Evolutionary conservation across 495 filamentous ascomycete genomes (phyloP).

Genomic region (Podospora tetraspora): DNA sequence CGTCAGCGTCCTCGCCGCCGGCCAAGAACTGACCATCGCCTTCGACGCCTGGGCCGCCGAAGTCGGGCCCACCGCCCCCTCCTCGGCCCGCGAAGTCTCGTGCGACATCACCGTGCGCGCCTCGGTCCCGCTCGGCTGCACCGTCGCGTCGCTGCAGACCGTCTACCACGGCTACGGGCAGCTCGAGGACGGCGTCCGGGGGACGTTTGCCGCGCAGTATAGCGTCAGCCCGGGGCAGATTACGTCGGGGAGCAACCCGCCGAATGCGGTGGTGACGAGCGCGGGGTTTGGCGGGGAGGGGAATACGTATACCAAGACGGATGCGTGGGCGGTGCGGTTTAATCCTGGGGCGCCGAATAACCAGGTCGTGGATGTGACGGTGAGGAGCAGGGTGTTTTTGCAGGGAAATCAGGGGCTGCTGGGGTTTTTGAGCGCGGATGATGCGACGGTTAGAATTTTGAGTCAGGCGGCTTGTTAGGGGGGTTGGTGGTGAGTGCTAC

Average conservation of each 20-base stretch:
- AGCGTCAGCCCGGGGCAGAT: slow-evolving; percentile 6
- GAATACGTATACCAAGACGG: slow-evolving; percentile 2
- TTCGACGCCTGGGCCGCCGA: neutral
- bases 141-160: neutral
- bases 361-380: neutral
- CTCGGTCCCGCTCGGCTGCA: slow-evolving; percentile 7
- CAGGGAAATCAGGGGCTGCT: neutral
- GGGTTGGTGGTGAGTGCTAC: neutral
- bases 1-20: neutral
- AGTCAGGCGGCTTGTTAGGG: neutral
- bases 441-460: neutral
- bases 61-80: neutral
- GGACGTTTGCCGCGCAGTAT: slow-evolving; percentile 11
- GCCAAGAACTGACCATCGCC: neutral
- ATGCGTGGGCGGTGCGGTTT: neutral
- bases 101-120: slow-evolving; percentile 7
- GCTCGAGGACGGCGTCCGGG: neutral
- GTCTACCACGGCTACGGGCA: neutral
- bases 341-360: neutral
- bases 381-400: neutral
- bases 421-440: neutral
- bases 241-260: neutral
- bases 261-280: neutral
- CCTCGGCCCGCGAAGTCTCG: neutral
- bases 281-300: neutral